phyloP scores from a whole-genome alignment of 2,329 filamentous ascomycete genomes.

The Aspergillus ibericus region DNA sequence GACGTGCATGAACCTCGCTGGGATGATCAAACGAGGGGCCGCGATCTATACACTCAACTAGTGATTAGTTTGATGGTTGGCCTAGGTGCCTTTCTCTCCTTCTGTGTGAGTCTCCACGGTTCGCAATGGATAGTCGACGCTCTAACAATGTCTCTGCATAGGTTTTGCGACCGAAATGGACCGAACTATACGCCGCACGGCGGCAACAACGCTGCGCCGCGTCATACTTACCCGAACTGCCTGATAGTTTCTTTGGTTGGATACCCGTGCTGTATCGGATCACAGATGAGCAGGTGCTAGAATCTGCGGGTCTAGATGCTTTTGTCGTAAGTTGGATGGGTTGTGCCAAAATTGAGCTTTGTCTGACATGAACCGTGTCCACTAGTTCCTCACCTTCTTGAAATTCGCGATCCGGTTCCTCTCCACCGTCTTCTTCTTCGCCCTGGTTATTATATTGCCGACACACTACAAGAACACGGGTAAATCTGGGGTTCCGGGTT shows the following conservation, averaged over 20 bases:
- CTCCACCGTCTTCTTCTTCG: constrained; percentile 75
- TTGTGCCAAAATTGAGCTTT: not conserved
- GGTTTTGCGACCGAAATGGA: constrained; percentile 89
- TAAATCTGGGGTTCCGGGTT: constrained; percentile 41
- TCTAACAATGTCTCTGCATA: constrained; percentile 38
- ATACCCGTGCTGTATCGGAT: constrained; percentile 82
- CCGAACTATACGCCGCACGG: constrained; percentile 82
- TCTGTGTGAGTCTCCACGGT: constrained; percentile 41
- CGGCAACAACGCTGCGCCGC: constrained; percentile 71
- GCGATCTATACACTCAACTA: constrained; percentile 47
- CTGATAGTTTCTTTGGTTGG: constrained; percentile 88
- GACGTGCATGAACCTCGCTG: constrained; percentile 25
- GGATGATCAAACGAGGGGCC: constrained; percentile 33
- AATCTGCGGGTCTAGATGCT: constrained; percentile 88
- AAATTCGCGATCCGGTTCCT: constrained; percentile 91
- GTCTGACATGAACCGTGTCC: not conserved
- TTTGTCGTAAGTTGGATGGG: constrained; percentile 72
- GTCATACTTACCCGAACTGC: constrained; percentile 70
- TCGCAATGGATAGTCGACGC: not conserved
- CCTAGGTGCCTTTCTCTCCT: constrained; percentile 46
- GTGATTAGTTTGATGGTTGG: constrained; percentile 46
- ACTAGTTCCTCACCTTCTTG: constrained; percentile 84
- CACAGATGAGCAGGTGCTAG: constrained; percentile 83
- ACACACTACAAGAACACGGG: constrained; percentile 70
- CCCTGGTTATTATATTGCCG: constrained; percentile 76